Percentiles rank a stretch among this genome's conserved stretches.
Conservation (phyloP, 371 early-diverging fungal species). For the Nosema muscidifuracis region DNA sequence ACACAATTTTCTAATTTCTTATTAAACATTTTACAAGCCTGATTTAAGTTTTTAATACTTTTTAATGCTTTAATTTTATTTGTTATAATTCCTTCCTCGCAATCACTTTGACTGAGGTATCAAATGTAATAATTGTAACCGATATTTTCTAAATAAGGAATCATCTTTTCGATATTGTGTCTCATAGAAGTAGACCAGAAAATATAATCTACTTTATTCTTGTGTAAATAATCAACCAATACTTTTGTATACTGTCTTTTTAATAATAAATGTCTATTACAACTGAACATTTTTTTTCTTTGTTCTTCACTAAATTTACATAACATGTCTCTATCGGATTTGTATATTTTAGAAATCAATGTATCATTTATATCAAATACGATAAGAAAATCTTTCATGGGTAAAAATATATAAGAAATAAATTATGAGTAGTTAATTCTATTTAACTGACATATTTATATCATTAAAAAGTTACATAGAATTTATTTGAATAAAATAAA, state of each 20-base stretch:
- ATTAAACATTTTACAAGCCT: slow-evolving; percentile 18
- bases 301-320: background rate
- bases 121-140: slow-evolving; percentile 34
- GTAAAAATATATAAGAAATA: too few relatives aligned
- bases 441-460: too few relatives aligned
- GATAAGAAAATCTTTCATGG: background rate
- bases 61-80: slow-evolving; percentile 30
- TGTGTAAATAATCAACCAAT: slow-evolving; percentile 39
- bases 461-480: too few relatives aligned
- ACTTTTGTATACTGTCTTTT: slow-evolving; percentile 43
- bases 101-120: slow-evolving; percentile 26
- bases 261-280: slow-evolving; percentile 24
- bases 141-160: slow-evolving; percentile 14
- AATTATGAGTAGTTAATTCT: too few relatives aligned
- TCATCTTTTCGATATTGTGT: slow-evolving; percentile 43
- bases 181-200: slow-evolving; percentile 59
- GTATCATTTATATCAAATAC: slow-evolving; percentile 12
- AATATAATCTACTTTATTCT: slow-evolving; percentile 40
- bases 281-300: slow-evolving; percentile 1
- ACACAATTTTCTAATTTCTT: slow-evolving; percentile 36
- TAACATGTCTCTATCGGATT: background rate
- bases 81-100: slow-evolving; percentile 25
- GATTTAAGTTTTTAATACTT: slow-evolving; percentile 42
- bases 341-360: background rate
- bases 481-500: too few relatives aligned